A percentile compares a stretch with the other conserved stretches of the same genome.
Conservation (phyloP, 2,329 filamentous ascomycete species). For the Elsinoe australis region DNA sequence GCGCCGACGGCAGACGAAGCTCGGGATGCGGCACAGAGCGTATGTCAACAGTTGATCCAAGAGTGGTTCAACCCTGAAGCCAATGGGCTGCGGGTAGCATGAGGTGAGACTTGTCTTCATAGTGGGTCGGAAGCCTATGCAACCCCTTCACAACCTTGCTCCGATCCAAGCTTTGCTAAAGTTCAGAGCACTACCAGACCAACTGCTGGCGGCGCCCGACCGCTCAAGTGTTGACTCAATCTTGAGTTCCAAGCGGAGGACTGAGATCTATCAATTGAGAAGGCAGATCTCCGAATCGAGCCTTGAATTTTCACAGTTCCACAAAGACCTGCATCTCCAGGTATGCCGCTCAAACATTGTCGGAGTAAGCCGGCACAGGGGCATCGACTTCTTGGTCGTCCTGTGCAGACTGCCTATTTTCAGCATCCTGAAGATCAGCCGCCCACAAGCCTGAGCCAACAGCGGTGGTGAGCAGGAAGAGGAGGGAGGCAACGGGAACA, state of each 20-base stretch:
- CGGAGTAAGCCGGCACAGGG: conserved; percentile 24
- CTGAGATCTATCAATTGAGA: too few species aligned
- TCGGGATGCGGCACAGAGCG: conserved; percentile 38
- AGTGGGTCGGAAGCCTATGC: too few species aligned
- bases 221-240: too few species aligned
- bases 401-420: conserved; percentile 20
- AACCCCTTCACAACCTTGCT: too few species aligned
- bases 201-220: too few species aligned
- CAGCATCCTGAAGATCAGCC: conserved; percentile 60
- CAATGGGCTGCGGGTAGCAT: conserved; percentile 27
- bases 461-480: conserved; percentile 84
- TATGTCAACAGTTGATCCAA: conserved; percentile 39
- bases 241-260: too few species aligned
- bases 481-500: conserved; percentile 84
- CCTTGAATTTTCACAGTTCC: too few species aligned
- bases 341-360: conserved; percentile 24
- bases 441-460: conserved; percentile 82
- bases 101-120: too few species aligned
- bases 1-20: conserved; percentile 37
- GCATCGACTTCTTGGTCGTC: conserved; percentile 19
- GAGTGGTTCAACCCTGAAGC: conserved; percentile 41
- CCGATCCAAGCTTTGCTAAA: too few species aligned
- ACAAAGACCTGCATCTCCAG: too few species aligned
- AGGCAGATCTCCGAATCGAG: too few species aligned
- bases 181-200: too few species aligned